Evolutionary conservation across 1,284 basidiomycete genomes (phyloP).

Genomic region (Ceratobasidium papillatum): DNA sequence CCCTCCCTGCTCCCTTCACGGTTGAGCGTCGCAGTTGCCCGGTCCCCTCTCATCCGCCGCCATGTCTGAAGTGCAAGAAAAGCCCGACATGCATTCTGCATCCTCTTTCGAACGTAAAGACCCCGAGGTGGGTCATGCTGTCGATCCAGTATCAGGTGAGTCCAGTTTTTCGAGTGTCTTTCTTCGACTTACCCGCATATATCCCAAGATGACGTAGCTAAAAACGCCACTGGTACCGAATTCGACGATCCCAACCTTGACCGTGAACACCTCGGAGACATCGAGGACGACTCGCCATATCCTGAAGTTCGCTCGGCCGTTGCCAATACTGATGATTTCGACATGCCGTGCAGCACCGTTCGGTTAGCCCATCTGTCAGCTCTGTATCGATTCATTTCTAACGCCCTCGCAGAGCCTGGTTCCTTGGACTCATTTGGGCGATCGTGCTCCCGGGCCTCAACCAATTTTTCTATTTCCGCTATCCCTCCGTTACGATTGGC

Average conservation of each 20-base stretch:
- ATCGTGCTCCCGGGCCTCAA: conserved; percentile 61
- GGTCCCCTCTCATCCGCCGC: neutral
- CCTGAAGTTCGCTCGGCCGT: conserved; percentile 55
- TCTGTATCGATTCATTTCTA: conserved; percentile 34
- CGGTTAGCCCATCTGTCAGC: conserved; percentile 47
- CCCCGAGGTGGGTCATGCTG: conserved; percentile 18
- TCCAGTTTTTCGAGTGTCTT: neutral
- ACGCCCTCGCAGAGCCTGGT: conserved; percentile 47
- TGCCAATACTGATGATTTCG: conserved; percentile 52
- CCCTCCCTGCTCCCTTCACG: conserved; percentile 18
- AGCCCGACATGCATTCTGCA: neutral
- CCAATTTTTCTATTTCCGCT: conserved; percentile 55
- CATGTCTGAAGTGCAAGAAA: conserved; percentile 27
- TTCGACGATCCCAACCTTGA: conserved; percentile 51
- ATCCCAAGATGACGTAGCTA: conserved; percentile 7
- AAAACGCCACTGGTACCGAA: conserved; percentile 47
- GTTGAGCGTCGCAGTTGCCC: conserved; percentile 32
- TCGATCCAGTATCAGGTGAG: conserved; percentile 25
- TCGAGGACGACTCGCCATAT: conserved; percentile 59
- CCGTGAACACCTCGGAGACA: conserved; percentile 45
- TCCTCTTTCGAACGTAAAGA: conserved; percentile 29
- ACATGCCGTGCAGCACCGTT: conserved; percentile 52
- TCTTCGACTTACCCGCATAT: neutral
- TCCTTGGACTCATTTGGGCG: conserved; percentile 61
- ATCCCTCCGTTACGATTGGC: conserved; percentile 52